A percentile compares a stretch with the other conserved stretches of the same genome.
Conservation (phyloP, 1,284 basidiomycete genomes). For the Cutaneotrichosporon cyanovorans region DNA sequence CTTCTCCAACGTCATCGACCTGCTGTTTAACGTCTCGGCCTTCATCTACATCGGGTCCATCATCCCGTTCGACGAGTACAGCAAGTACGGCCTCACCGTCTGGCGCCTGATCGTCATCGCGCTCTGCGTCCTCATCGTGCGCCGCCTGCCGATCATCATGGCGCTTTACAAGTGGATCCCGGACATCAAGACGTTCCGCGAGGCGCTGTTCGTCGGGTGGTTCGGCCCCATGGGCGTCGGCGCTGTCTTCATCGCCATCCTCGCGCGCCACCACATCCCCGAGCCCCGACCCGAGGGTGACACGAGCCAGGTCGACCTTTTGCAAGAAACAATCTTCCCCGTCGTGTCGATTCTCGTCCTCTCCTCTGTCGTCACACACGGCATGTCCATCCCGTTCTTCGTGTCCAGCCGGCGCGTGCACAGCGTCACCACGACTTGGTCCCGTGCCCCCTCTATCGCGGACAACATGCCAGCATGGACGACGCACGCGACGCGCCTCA, state of each 20-base stretch:
- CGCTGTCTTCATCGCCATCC: slow-evolving; percentile 84
- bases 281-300: slow-evolving; percentile 48
- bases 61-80: slow-evolving; percentile 81
- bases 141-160: slow-evolving; percentile 75
- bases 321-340: slow-evolving; percentile 72
- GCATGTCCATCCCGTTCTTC: slow-evolving; percentile 87
- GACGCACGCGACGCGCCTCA: slow-evolving; percentile 62
- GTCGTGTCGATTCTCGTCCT: slow-evolving; percentile 88
- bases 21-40: slow-evolving; percentile 74
- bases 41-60: slow-evolving; percentile 92
- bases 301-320: slow-evolving; percentile 56
- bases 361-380: slow-evolving; percentile 71
- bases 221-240: slow-evolving; percentile 81
- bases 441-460: slow-evolving; percentile 56
- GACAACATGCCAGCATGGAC: slow-evolving; percentile 62
- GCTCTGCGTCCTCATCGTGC: slow-evolving; percentile 66
- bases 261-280: slow-evolving; percentile 65
- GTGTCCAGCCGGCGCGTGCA: slow-evolving; percentile 82
- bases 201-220: slow-evolving; percentile 75
- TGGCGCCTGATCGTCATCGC: slow-evolving; percentile 78
- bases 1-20: slow-evolving; percentile 91
- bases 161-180: slow-evolving; percentile 81
- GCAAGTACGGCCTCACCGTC: slow-evolving; percentile 58
- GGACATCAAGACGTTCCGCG: slow-evolving; percentile 79
- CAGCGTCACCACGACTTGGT: slow-evolving; percentile 79